Evolutionary conservation across 176 grass and related monocot genomes (phyloP).

Genomic region (Juncus effusus): DNA sequence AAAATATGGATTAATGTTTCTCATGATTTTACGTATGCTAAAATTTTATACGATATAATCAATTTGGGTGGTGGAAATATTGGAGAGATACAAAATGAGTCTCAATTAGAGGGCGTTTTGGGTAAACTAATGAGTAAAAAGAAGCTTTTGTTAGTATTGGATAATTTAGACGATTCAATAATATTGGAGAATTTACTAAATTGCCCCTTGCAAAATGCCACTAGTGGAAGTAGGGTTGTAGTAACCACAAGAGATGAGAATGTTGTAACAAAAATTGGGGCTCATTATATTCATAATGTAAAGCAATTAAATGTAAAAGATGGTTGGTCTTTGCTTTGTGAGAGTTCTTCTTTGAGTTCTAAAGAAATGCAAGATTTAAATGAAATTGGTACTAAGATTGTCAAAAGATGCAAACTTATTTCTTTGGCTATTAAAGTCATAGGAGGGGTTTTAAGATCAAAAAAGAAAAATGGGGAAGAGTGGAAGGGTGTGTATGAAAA

Average conservation of each 20-base stretch:
- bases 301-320: slow-evolving; percentile 30
- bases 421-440: slow-evolving; percentile 47
- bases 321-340: slow-evolving; percentile 49
- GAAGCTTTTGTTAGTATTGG: slow-evolving; percentile 50
- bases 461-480: slow-evolving; percentile 25
- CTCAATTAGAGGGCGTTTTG: slow-evolving; percentile 42
- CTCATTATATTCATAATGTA: slow-evolving; percentile 24
- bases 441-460: slow-evolving; percentile 41
- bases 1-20: slow-evolving; percentile 36
- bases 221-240: slow-evolving; percentile 39
- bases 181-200: slow-evolving; percentile 38
- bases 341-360: slow-evolving; percentile 14
- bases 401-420: slow-evolving; percentile 44
- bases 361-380: slow-evolving; percentile 24
- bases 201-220: slow-evolving; percentile 15
- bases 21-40: slow-evolving; percentile 23
- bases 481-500: slow-evolving; percentile 40
- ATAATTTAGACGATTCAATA: slow-evolving; percentile 24
- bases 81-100: slow-evolving; percentile 18
- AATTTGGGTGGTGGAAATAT: slow-evolving; percentile 39
- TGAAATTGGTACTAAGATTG: slow-evolving; percentile 38
- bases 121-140: slow-evolving; percentile 34
- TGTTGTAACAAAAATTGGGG: slow-evolving; percentile 25
- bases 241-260: slow-evolving; percentile 44
- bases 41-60: slow-evolving; percentile 37